Evolutionary conservation across 371 early-diverging fungal species (phyloP).

Genomic region (Blakeslea trispora): DNA sequence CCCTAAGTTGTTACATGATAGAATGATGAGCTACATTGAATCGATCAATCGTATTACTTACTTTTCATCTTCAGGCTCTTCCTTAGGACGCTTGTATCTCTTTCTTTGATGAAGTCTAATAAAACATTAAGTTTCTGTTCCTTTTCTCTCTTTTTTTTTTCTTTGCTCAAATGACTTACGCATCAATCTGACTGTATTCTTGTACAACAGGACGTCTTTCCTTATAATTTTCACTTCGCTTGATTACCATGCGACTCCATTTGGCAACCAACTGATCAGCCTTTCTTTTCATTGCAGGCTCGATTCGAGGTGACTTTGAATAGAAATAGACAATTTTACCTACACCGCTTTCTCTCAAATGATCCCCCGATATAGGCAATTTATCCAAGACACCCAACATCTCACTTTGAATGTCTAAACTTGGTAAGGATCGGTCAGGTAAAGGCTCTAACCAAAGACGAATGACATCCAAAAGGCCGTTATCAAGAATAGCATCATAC

Average conservation of each 20-base stretch:
- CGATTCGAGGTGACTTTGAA: constrained; percentile 85
- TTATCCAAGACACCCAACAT: constrained; percentile 78
- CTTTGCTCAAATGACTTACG: constrained; percentile 32
- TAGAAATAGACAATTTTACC: constrained; percentile 96
- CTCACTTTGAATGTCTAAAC: constrained; percentile 86
- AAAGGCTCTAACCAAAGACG: constrained; percentile 96
- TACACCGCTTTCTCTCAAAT: constrained; percentile 86
- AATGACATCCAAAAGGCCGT: constrained; percentile 85
- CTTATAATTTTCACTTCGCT: constrained; percentile 77
- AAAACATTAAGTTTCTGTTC: too few species aligned
- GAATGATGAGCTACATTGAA: too few species aligned
- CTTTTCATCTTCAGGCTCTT: constrained; percentile 32
- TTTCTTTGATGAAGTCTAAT: constrained; percentile 36
- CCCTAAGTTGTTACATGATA: constrained; percentile 2
- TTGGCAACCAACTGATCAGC: constrained; percentile 84
- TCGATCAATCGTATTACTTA: constrained; percentile 9
- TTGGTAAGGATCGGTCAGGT: constrained; percentile 93
- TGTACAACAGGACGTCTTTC: constrained; percentile 53
- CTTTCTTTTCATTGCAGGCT: constrained; percentile 69
- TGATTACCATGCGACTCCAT: constrained; percentile 88
- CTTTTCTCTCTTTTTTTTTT: too few species aligned
- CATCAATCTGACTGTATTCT: constrained; percentile 45
- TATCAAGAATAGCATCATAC: constrained; percentile 80
- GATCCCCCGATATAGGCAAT: constrained; percentile 83
- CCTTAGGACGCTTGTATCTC: constrained; percentile 28